Base-by-base conservation (phyloP, 2,329 filamentous ascomycete genomes). In the Ceratocystis colombiana region DNA sequence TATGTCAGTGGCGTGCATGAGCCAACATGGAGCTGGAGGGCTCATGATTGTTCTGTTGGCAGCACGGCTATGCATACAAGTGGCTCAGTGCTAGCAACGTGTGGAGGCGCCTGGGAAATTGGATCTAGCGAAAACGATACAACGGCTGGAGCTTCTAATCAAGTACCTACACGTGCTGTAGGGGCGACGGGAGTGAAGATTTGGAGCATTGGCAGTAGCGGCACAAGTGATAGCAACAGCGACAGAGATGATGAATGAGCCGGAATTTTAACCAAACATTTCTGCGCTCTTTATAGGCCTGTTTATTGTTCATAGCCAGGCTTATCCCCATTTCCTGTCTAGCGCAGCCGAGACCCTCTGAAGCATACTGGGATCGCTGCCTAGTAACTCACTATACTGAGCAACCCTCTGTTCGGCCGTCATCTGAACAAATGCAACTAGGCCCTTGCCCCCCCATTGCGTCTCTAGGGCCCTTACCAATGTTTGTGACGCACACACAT, bases 41-140 rank as follows among this genome's bases (percentile, higher is more conserved):
- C 77, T 0, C 78, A 82, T 67, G 71, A 72, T 4, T 76, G 79
- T 0, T 77, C 81, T 0, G 75, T 84, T 0, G 80, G 80, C 7
- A 79, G 78, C 53, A 76, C 79, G 6, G 75, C 76, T 15, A 71
- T 85, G 66, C 83, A 85, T 70, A 72, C 74, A 3, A 80, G 80
- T 68, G 83, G 83, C 1, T 80, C 82, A 0, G 82, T 84, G 0
- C 73, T 79, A 17, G 82, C 79, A 22, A 84, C 82, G 0, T 84
- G 81, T 70, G 81, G 81, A 0, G 82, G 82, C 1, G 79, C 79
- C 1, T 84, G 82, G 82, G 74, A 74, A 17, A 75, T 74, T 41
- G 68, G 64, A 28, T 28, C 10, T 20, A 61, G 61, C 28, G 17
- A n/a, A 25, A 62, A 50, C 17, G 15, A 61, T 30, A 48, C 55